These are phyloP conservation scores for Eucalyptus polybractea DNA, from an alignment of 345 rosid genomes.

Conservation along the genomic window DNA sequence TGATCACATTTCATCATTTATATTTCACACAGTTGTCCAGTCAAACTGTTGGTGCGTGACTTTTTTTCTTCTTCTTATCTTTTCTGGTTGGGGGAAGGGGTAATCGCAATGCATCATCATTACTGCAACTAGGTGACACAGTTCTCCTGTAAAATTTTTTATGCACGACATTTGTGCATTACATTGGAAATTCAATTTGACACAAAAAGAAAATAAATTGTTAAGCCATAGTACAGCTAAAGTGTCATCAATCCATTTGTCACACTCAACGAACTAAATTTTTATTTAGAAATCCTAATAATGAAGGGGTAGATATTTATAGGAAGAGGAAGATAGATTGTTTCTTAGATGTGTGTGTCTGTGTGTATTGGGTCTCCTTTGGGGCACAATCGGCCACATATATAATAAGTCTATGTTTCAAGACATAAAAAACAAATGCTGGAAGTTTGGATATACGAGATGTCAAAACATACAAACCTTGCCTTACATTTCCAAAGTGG, in stretches of 20 bases:
- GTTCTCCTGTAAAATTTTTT: neutral
- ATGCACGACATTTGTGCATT: neutral
- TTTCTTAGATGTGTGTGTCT: neutral
- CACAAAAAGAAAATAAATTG: neutral
- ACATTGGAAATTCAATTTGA: neutral
- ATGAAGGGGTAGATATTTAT: neutral
- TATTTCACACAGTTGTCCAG: too few relatives aligned
- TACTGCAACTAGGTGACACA: neutral
- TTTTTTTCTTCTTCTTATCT: too few relatives aligned
- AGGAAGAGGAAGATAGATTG: neutral
- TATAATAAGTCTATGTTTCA: neutral
- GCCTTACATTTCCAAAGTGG: neutral
- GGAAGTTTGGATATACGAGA: neutral
- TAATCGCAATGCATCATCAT: neutral
- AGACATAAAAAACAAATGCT: neutral
- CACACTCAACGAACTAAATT: neutral
- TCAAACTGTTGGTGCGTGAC: too few relatives aligned
- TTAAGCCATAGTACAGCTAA: neutral
- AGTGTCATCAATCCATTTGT: neutral
- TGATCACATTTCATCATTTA: too few relatives aligned
- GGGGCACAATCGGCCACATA: neutral
- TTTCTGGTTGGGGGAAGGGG: too few relatives aligned
- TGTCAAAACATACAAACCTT: neutral
- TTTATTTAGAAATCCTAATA: neutral
- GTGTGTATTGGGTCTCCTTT: neutral